These are phyloP conservation scores for Botrytis medusae DNA, from an alignment of 2,329 filamentous ascomycete genomes.

Conservation along the genomic window DNA sequence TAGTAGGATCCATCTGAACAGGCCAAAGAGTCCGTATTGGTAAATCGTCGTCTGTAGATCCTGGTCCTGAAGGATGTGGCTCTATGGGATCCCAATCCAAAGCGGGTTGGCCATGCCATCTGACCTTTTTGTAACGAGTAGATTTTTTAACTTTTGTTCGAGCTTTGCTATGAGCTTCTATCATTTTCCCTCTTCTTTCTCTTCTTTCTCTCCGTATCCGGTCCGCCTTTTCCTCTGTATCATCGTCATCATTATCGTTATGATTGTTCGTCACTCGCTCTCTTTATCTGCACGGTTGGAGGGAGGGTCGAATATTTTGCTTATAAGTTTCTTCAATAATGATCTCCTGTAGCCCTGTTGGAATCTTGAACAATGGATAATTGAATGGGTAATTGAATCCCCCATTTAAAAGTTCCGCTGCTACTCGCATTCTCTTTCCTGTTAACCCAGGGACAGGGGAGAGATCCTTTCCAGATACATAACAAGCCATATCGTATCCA, in stretches of 20 bases:
- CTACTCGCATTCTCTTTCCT: conserved; percentile 10
- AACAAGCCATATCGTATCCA: conserved; percentile 17
- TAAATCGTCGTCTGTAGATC: not conserved
- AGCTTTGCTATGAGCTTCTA: not conserved
- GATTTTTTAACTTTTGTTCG: conserved; percentile 12
- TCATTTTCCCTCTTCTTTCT: not conserved
- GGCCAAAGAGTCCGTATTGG: conserved; percentile 7
- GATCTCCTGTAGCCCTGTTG: not conserved
- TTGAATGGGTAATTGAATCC: conserved; percentile 13
- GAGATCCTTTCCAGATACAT: not conserved
- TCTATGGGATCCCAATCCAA: not conserved
- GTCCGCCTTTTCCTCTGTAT: too few species aligned
- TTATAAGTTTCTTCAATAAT: not conserved
- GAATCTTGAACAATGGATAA: conserved; percentile 9
- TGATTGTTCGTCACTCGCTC: rapidly evolving
- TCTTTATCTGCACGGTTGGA: rapidly evolving
- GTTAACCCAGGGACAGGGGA: not conserved
- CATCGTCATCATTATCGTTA: rapidly evolving
- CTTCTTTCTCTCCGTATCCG: not conserved
- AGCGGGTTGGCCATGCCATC: not conserved
- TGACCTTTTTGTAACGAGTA: not conserved
- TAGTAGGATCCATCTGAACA: conserved; percentile 7
- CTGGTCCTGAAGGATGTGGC: not conserved
- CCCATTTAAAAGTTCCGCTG: conserved; percentile 11
- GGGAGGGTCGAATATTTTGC: not conserved